Evolutionary conservation across 1,284 basidiomycete species (phyloP), one percentile per base, ranked within the genome.

Genomic region (Erythrobasidium hasegawianum): DNA sequence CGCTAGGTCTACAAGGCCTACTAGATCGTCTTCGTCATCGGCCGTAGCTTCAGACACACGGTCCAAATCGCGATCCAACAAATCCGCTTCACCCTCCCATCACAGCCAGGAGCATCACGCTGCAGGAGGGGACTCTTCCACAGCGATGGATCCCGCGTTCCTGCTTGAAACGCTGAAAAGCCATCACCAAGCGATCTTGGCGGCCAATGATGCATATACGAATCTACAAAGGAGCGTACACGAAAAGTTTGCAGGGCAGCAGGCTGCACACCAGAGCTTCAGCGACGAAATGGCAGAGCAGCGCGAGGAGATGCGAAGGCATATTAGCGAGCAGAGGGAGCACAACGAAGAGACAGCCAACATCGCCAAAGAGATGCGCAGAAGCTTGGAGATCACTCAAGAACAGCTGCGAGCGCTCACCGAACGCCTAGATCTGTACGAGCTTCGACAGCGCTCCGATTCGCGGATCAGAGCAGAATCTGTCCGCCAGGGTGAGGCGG

Each of bases 91-190:
- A 11, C 33, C 33, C 5, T 33, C 33, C 4, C 33, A 16, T 47
- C 43, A 18, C 14, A 47, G 7, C 16, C 7, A 47, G 16, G 43
- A 47, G 43, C 43, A n/a, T 18, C 22, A 47, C 22, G 22, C 4
- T 4, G 43, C 43, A 47, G 43, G 7, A n/a, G 10, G 11, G 40
- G 43, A 47, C 14, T 11, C 33, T 5, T 33, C 33, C 11, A 33
- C 27, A 38, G 33, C 22, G 13, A 22, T 41, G 22, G 27, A 45
- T 20, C 50, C 60, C 1, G 26, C 9, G 8, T 49, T 49, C 43
- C 54, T 64, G 29, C 39, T 64, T 7, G 53, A 64, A 24, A 49
- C 61, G 20, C 43, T 64, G 11, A 54, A 57, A 39, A 38, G 57
- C 22, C 52, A 64, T 50, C 61, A 64, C 20, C 50, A 50, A 16